Evolutionary conservation across 179 eudicot genomes (phyloP).

Genomic region (Gypsophila paniculata): DNA sequence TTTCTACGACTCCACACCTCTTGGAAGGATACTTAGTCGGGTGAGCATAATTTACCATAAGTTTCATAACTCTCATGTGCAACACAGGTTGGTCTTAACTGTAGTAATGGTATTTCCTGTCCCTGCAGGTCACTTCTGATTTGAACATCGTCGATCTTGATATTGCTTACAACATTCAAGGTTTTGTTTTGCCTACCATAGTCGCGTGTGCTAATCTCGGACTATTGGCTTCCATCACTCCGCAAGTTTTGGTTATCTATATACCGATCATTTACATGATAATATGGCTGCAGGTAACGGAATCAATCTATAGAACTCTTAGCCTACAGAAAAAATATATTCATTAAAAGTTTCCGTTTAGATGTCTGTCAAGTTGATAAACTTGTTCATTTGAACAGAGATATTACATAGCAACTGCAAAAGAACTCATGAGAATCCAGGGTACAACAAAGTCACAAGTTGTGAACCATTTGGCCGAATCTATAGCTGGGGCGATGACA

Average conservation of each 20-base stretch:
- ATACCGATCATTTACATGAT: constrained; percentile 53
- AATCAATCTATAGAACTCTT: not conserved
- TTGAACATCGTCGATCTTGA: constrained; percentile 73
- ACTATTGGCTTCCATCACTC: constrained; percentile 54
- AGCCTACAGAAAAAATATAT: not conserved
- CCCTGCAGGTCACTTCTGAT: constrained; percentile 58
- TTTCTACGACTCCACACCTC: constrained; percentile 66
- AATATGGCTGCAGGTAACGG: constrained; percentile 52
- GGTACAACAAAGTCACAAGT: constrained; percentile 75
- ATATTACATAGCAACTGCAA: constrained; percentile 63
- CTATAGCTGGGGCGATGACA: constrained; percentile 57
- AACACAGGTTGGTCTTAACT: not conserved
- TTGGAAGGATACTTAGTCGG: constrained; percentile 65
- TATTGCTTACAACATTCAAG: constrained; percentile 40
- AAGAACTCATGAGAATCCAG: constrained; percentile 66
- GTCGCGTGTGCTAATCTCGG: constrained; percentile 44
- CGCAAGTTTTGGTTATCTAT: constrained; percentile 60
- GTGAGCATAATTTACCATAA: constrained; percentile 26
- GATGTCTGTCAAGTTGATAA: not conserved
- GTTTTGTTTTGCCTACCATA: constrained; percentile 43
- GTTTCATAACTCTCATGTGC: constrained; percentile 14
- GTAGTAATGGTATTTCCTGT: not conserved
- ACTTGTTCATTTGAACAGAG: constrained; percentile 31
- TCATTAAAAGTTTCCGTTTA: not conserved
- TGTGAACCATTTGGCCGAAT: constrained; percentile 75